These are phyloP conservation scores for Mediolabrus comicus DNA, from an alignment of 108 stramenopile genomes.

Conservation along the genomic window DNA sequence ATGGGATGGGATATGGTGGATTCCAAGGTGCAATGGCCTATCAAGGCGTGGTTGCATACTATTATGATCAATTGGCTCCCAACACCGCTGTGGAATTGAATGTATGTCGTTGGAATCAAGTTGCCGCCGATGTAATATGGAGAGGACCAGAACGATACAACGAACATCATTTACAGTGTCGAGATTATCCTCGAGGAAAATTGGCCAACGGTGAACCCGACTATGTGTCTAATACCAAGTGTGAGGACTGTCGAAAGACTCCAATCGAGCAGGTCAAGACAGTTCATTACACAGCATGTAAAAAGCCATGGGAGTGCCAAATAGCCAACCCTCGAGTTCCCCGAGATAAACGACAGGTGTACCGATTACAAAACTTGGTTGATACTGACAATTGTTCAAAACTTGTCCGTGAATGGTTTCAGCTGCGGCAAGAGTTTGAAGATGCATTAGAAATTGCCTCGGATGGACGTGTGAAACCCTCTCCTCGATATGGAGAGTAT, in stretches of 20 bases:
- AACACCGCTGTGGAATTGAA: conserved; percentile 46
- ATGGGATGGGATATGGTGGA: conserved; percentile 51
- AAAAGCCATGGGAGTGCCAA: conserved; percentile 78
- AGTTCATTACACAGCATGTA: conserved; percentile 83
- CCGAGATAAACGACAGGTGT: conserved; percentile 48
- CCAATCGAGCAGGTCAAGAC: conserved; percentile 48
- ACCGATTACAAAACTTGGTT: conserved; percentile 55
- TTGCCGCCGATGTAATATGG: conserved; percentile 60
- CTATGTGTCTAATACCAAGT: conserved; percentile 39
- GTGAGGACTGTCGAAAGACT: conserved; percentile 71
- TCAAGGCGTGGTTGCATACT: conserved; percentile 76
- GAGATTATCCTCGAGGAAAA: conserved; percentile 53
- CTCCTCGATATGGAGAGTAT: conserved; percentile 43
- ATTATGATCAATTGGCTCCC: conserved; percentile 39
- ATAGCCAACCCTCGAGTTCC: conserved; percentile 56
- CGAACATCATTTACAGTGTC: conserved; percentile 49
- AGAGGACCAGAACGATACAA: conserved; percentile 8
- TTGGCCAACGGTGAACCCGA: conserved; percentile 46
- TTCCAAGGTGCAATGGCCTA: conserved; percentile 73
- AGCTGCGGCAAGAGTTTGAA: conserved; percentile 74
- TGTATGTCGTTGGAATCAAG: conserved; percentile 64
- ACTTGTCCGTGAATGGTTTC: conserved; percentile 80
- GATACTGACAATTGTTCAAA: conserved; percentile 55
- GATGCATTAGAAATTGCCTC: conserved; percentile 40
- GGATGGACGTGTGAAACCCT: conserved; percentile 25